phyloP scores from a whole-genome alignment of 2,329 filamentous ascomycete species.

The Anisogramma anomala region DNA sequence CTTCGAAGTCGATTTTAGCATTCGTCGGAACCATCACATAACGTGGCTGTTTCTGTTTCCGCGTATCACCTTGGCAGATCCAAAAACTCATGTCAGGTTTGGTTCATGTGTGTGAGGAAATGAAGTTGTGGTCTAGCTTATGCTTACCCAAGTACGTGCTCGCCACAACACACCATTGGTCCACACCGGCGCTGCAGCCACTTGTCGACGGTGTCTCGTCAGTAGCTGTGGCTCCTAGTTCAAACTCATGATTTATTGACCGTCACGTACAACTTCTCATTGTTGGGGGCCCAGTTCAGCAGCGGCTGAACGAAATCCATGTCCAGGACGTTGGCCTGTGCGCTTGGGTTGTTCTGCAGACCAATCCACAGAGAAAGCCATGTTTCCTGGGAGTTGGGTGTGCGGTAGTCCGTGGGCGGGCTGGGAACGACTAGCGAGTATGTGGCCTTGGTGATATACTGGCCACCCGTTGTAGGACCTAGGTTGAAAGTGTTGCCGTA shows the following conservation, averaged over 20 bases:
- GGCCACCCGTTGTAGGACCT: constrained; percentile 5
- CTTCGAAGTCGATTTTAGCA: constrained; percentile 10
- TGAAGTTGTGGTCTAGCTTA: too few relatives aligned
- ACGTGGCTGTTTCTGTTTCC: constrained; percentile 1
- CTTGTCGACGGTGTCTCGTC: too few relatives aligned
- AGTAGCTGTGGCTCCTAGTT: too few relatives aligned
- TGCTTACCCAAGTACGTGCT: constrained; percentile 8
- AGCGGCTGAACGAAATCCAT: constrained; percentile 13
- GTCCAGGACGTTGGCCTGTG: constrained; percentile 5
- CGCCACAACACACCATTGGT: constrained; percentile 9
- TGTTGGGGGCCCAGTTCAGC: constrained; percentile 11
- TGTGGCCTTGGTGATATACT: constrained; percentile 12
- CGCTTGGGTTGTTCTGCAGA: constrained; percentile 5
- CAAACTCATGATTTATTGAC: too few relatives aligned
- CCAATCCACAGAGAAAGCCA: constrained; percentile 11
- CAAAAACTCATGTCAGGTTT: too few relatives aligned
- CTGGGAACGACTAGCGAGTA: constrained; percentile 7
- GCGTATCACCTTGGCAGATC: constrained; percentile 1
- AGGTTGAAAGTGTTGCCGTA: constrained; percentile 13
- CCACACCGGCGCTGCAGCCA: constrained; percentile 4
- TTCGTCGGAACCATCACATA: constrained; percentile 5
- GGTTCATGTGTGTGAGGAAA: too few relatives aligned
- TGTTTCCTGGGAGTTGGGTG: constrained; percentile 1
- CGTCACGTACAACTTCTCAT: not conserved
- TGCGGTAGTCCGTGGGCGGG: constrained; percentile 3